A percentile compares a stretch with the other conserved stretches of the same genome.
phyloP scores from a whole-genome alignment of 169 alveolate genomes.

The Cryptosporidium xiaoi region DNA sequence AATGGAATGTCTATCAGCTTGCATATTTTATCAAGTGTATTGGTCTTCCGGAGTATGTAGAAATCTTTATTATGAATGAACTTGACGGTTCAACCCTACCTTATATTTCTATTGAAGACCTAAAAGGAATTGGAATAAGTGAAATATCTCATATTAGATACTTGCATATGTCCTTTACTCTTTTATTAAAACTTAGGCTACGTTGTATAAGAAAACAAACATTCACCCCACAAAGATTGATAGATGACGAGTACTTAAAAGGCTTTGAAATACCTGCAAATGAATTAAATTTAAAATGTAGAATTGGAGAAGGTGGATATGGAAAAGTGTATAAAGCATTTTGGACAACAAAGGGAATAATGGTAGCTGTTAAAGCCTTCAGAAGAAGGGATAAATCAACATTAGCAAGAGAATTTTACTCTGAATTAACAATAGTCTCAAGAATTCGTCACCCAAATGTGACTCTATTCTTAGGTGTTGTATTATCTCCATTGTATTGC shows the following conservation, averaged over 20 bases:
- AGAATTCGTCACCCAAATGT: slow-evolving; percentile 86
- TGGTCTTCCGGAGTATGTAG: slow-evolving; percentile 76
- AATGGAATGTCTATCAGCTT: slow-evolving; percentile 78
- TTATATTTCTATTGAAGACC: slow-evolving; percentile 74
- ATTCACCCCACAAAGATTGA: slow-evolving; percentile 65
- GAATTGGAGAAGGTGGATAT: slow-evolving; percentile 87
- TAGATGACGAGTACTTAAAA: slow-evolving; percentile 57
- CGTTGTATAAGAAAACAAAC: slow-evolving; percentile 74
- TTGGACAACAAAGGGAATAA: slow-evolving; percentile 80
- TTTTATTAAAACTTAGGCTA: slow-evolving; percentile 77
- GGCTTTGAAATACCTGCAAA: slow-evolving; percentile 75
- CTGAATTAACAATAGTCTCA: slow-evolving; percentile 83
- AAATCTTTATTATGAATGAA: slow-evolving; percentile 75
- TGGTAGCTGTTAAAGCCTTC: slow-evolving; percentile 81
- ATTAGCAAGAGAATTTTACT: slow-evolving; percentile 80
- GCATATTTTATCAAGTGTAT: slow-evolving; percentile 76
- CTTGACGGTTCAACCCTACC: slow-evolving; percentile 79
- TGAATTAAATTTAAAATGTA: slow-evolving; percentile 76
- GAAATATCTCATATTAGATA: slow-evolving; percentile 72
- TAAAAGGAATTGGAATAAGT: slow-evolving; percentile 76
- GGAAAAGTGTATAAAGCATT: slow-evolving; percentile 85
- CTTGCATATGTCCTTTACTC: slow-evolving; percentile 70
- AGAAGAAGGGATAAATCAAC: slow-evolving; percentile 76
- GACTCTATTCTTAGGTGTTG: slow-evolving; percentile 85
- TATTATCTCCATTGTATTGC: slow-evolving; percentile 80